Base-by-base conservation (phyloP, 805 yeast genomes). In the Candida pseudofarinosa region DNA sequence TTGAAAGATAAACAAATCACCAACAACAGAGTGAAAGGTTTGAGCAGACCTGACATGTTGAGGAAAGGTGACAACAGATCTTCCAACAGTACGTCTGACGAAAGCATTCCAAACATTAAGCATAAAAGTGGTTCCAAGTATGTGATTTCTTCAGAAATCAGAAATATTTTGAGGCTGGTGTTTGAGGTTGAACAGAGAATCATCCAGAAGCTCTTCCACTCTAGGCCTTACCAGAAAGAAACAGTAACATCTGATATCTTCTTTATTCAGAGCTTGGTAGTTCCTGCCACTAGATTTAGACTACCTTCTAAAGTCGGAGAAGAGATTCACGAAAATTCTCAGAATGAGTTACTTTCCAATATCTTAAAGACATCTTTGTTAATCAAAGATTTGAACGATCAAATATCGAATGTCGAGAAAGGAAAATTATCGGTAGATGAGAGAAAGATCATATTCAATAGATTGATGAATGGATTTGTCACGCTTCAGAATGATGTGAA, bases 271-370 rank as follows among this genome's bases (percentile, higher is more conserved):
- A 82, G 88, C 3, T 70, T 93, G 45, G 83, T 89, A 33, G 98
- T 95, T 33, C 99, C 99, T 31, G 90, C 99, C 39, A 95, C 98
- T 2, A 77, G 98, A 63, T 93, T 93, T 74, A 80, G 99, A 63
- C 76, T 90, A 52, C 99, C 99, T n/a, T 84, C 96, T 13, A 90
- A 90, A 64, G 73, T 93, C 45, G 99, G 99, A 43, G 99, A 93
- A 43, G 97, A 88, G 62, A 79, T 91, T 47, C 98, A 93, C 63
- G 97, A 93, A 67, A 90, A 88, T 63, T 71, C 93, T 38, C 96
- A 89, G 69, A 95, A 93, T 64, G 96, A 90, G 67, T 73, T 90
- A 44, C 71, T 93, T 38, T 76, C 93, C 18, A 85, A 82, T 55
- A 77, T 95, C 40, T 72, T 93, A 56, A 85, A 83, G 44, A 86